These are phyloP conservation scores for Globisporangium yorkense DNA, from an alignment of 352 stramenopile genomes.

Conservation along the genomic window DNA sequence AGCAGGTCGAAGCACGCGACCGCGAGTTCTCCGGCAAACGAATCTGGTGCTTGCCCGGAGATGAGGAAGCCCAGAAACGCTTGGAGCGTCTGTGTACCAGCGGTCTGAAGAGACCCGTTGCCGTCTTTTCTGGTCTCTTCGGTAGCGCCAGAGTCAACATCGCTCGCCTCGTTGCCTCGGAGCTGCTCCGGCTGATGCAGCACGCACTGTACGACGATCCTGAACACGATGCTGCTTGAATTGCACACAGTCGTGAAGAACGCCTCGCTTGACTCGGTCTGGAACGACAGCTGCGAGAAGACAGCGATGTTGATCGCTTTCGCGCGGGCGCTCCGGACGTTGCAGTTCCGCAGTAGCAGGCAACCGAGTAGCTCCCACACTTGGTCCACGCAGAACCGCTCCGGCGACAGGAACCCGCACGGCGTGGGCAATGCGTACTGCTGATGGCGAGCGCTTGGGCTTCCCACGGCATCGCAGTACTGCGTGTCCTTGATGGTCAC, in stretches of 20 bases:
- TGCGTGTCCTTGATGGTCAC: slow-evolving; percentile 51
- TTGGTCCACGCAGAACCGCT: slow-evolving; percentile 31
- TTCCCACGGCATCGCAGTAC: slow-evolving; percentile 36
- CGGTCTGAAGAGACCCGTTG: neutral
- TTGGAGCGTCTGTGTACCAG: slow-evolving; percentile 10
- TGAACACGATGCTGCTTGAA: slow-evolving; percentile 41
- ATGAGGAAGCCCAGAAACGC: slow-evolving; percentile 16
- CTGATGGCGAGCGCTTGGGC: slow-evolving; percentile 9
- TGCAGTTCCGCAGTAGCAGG: slow-evolving; percentile 48
- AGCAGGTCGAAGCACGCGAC: slow-evolving; percentile 41
- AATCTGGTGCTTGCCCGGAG: slow-evolving; percentile 5
- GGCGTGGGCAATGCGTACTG: slow-evolving; percentile 28
- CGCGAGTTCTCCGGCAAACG: slow-evolving; percentile 7
- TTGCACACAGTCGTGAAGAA: slow-evolving; percentile 54
- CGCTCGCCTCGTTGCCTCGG: neutral
- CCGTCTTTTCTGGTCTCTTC: neutral
- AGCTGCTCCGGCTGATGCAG: slow-evolving; percentile 3
- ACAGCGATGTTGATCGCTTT: slow-evolving; percentile 35
- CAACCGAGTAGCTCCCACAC: slow-evolving; percentile 64
- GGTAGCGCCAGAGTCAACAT: neutral
- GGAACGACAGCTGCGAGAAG: slow-evolving; percentile 39
- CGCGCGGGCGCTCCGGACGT: slow-evolving; percentile 13
- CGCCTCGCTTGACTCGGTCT: slow-evolving; percentile 33
- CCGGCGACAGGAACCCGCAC: slow-evolving; percentile 10
- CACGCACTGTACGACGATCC: slow-evolving; percentile 36